Percentiles rank a stretch among this genome's conserved stretches.
Evolutionary conservation across 768 basidiomycete species (phyloP).

Genomic region (Lactarius tabidus): DNA sequence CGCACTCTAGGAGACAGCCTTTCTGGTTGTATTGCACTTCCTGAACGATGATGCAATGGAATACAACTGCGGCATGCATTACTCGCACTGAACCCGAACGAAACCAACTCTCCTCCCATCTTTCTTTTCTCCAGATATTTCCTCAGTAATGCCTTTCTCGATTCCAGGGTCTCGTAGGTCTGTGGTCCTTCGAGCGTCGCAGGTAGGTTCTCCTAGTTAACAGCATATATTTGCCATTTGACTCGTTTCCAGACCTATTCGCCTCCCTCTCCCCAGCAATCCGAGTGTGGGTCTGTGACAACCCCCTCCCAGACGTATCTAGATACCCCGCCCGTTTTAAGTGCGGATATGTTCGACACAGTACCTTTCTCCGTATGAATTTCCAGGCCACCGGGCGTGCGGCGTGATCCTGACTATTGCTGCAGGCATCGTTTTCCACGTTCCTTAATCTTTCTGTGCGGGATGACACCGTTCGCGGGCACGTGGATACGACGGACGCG

Average conservation of each 20-base stretch:
- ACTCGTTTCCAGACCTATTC: background rate
- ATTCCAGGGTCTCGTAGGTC: constrained; percentile 19
- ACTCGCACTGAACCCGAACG: background rate
- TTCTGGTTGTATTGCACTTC: background rate
- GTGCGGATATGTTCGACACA: constrained; percentile 24
- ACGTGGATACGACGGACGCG: constrained; percentile 4
- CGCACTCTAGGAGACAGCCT: background rate
- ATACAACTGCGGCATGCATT: background rate
- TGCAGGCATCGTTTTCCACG: constrained; percentile 24
- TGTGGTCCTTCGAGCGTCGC: constrained; percentile 1
- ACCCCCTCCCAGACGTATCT: constrained; percentile 14
- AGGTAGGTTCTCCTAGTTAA: constrained; percentile 2
- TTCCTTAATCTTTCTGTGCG: constrained; percentile 9
- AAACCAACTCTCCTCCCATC: background rate
- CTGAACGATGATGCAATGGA: constrained; percentile 1
- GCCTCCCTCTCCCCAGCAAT: constrained; percentile 19
- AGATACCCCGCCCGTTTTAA: constrained; percentile 25
- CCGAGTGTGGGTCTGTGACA: constrained; percentile 14
- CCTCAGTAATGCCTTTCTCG: constrained; percentile 16
- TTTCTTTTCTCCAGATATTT: background rate
- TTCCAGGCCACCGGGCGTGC: background rate
- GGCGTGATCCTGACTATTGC: background rate
- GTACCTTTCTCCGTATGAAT: constrained; percentile 26
- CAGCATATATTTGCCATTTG: background rate
- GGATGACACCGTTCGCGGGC: constrained; percentile 2